Conservation (phyloP, 2,329 filamentous ascomycete genomes). For the Rugonectria rugulosa region DNA sequence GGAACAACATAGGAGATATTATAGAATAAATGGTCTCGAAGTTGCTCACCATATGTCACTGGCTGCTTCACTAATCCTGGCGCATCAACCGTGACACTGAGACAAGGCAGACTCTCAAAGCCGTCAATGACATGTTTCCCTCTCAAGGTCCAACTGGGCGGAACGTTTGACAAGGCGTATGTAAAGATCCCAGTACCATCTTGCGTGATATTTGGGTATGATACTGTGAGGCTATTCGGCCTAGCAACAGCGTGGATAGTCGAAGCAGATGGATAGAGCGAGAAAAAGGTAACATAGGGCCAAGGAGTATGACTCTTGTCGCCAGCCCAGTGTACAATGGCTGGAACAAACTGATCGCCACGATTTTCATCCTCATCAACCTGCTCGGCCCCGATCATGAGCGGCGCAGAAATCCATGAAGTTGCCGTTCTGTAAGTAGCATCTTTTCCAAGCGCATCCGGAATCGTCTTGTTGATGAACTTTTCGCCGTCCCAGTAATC, state of each 20-base stretch:
- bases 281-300: constrained; percentile 50
- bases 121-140: constrained; percentile 40
- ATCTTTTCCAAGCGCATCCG: constrained; percentile 43
- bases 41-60: constrained; percentile 45
- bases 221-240: constrained; percentile 42
- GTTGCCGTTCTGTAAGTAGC: constrained; percentile 42
- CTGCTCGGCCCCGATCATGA: constrained; percentile 52
- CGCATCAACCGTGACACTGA: constrained; percentile 48
- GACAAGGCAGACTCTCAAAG: constrained; percentile 48
- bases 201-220: constrained; percentile 51
- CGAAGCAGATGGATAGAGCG: constrained; percentile 51
- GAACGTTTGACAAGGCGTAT: constrained; percentile 48
- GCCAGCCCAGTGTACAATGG: constrained; percentile 55
- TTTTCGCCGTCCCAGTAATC: constrained; percentile 45
- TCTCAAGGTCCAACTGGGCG: constrained; percentile 47
- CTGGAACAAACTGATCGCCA: constrained; percentile 52
- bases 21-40: constrained; percentile 53
- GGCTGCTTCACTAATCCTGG: constrained; percentile 46
- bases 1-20: constrained; percentile 57
- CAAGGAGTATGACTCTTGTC: constrained; percentile 48
- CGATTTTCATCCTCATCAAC: constrained; percentile 47
- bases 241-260: constrained; percentile 50
- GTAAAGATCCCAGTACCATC: constrained; percentile 49
- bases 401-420: constrained; percentile 50
- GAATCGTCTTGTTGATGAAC: constrained; percentile 46